Evolutionary conservation across 345 rosid genomes (phyloP), one percentile per base, ranked within the genome.

Genomic region (Euphorbia peplus): DNA sequence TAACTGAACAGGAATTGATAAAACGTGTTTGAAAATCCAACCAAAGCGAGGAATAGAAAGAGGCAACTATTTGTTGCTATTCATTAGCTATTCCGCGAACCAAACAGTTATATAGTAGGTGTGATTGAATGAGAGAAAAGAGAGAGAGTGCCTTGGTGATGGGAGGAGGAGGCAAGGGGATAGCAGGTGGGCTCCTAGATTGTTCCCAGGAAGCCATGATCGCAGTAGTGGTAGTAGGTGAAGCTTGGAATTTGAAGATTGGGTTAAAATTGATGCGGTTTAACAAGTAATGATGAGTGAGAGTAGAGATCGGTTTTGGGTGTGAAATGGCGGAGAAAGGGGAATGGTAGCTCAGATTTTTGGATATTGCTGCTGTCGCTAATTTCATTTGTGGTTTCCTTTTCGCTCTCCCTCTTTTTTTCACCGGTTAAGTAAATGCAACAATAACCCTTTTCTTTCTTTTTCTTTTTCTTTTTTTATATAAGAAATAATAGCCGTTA

Each of bases 121-220:
- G n/a, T n/a, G n/a, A n/a, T n/a, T n/a, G n/a, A n/a, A n/a, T 0
- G 13, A 19, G 12, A 0, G 29, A 15, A 4, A 28, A 5, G 42
- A 35, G 24, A 37, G 63, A 66, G 24, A 62, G 16, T 67, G 64
- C 99, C 90, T 89, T 88, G 72, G 90, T 68, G 76, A 89, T 44
- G 14, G 90, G 87, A 66, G 96, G 92, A 28, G 84, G 35, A 5
- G 97, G 96, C 70, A 84, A 73, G 35, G 97, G 87, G 24, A 95
- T 78, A 13, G 93, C 93, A 15, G 91, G 83, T 4, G 97, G 97
- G 47, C 72, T 77, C 80, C 99, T 79, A 29, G 99, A 88, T 70
- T 85, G 81, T 69, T 89, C 97, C 5, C 91, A 83, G 19, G 91
- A 73, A 18, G 75, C 60, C 80, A 76, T 76, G 15, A 60, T 60